A percentile compares a stretch with the other conserved stretches of the same genome.
Conservation (phyloP, 805 yeast species). For the Wickerhamomyces subpelliculosus region DNA sequence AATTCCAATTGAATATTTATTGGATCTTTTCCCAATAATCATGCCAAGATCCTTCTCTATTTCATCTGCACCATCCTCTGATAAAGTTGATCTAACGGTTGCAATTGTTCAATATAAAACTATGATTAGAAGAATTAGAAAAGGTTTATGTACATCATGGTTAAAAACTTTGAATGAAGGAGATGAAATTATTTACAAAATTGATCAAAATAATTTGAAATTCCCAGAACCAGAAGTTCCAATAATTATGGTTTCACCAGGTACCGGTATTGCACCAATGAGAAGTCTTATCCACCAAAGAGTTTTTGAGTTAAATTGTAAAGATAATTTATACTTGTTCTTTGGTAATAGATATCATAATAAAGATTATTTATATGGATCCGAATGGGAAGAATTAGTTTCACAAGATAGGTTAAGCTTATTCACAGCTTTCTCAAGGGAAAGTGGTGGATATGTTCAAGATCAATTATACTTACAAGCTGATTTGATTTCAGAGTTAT, state of each 20-base stretch:
- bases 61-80: conserved; percentile 50
- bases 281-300: conserved; percentile 52
- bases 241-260: conserved; percentile 77
- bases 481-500: conserved; percentile 40
- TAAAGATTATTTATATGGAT: conserved; percentile 64
- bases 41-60: conserved; percentile 83
- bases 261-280: conserved; percentile 96
- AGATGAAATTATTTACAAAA: conserved; percentile 44
- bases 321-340: conserved; percentile 44
- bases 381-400: conserved; percentile 39
- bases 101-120: conserved; percentile 88
- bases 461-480: conserved; percentile 52
- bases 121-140: conserved; percentile 62
- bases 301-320: conserved; percentile 10
- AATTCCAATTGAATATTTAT: conserved; percentile 68
- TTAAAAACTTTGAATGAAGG: conserved; percentile 42
- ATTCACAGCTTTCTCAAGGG: conserved; percentile 44
- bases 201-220: conserved; percentile 39
- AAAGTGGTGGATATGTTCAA: conserved; percentile 68
- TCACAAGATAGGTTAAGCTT: conserved; percentile 30
- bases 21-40: conserved; percentile 73
- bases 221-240: conserved; percentile 35
- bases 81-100: conserved; percentile 55
- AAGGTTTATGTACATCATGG: conserved; percentile 82
- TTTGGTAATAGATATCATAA: conserved; percentile 64